phyloP scores from a whole-genome alignment of 805 yeast genomes.

The Cyberlindnera galapagoensis region DNA sequence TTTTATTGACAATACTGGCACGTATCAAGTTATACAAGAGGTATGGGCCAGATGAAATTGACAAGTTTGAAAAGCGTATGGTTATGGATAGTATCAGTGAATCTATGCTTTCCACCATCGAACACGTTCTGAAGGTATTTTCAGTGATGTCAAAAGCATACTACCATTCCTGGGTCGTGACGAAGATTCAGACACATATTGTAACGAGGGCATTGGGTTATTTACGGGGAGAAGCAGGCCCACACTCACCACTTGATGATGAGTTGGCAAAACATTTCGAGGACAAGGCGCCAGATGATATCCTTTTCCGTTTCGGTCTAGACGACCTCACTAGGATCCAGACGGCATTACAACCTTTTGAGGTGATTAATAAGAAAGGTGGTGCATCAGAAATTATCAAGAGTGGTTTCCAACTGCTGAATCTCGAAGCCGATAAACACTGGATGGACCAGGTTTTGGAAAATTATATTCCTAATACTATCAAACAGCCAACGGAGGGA shows the following conservation, averaged over 20 bases:
- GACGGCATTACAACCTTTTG: too few species aligned
- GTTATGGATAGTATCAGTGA: constrained; percentile 6
- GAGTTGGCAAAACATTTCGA: background rate
- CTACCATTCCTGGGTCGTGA: background rate
- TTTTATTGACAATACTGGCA: constrained; percentile 7
- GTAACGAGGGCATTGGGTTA: background rate
- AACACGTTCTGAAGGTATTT: background rate
- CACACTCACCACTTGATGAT: background rate
- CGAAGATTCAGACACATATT: background rate
- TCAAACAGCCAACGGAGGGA: too few species aligned
- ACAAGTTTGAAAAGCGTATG: background rate
- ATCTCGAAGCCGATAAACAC: too few species aligned
- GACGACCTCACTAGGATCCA: too few species aligned
- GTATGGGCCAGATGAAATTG: background rate
- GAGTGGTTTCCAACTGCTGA: too few species aligned
- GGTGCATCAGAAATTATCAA: too few species aligned
- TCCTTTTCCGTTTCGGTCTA: background rate
- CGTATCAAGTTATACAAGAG: constrained; percentile 11
- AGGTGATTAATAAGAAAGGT: too few species aligned
- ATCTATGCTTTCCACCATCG: background rate
- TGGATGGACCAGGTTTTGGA: too few species aligned
- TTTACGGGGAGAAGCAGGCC: background rate
- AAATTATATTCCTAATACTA: too few species aligned
- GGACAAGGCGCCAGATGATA: background rate
- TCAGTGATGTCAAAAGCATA: background rate